Conservation (phyloP, 2,329 filamentous ascomycete genomes). For the Pezicula neosporulosa region DNA sequence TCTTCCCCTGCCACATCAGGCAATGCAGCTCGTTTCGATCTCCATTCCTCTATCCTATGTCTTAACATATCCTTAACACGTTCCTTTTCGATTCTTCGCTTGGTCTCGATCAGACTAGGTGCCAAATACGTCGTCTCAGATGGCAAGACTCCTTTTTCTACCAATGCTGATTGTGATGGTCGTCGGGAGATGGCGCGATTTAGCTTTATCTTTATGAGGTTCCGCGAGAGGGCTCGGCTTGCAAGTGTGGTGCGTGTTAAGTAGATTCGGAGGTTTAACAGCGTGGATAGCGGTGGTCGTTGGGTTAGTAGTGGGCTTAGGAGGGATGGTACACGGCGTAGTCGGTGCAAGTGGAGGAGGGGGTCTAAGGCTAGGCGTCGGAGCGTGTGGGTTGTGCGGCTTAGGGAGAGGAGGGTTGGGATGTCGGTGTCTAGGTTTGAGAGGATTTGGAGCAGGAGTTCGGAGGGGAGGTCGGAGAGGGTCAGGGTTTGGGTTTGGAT, state of each 20-base stretch:
- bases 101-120: conserved; percentile 59
- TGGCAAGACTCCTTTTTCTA: conserved; percentile 62
- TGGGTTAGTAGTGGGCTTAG: conserved; percentile 56
- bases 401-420: conserved; percentile 39
- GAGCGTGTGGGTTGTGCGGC: conserved; percentile 47
- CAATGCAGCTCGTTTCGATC: conserved; percentile 22
- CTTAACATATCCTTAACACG: conserved; percentile 63
- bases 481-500: background rate
- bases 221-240: conserved; percentile 60
- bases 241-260: conserved; percentile 63
- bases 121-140: conserved; percentile 45
- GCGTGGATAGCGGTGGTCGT: conserved; percentile 57
- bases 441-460: conserved; percentile 41
- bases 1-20: conserved; percentile 2
- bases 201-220: conserved; percentile 60
- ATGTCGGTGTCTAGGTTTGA: conserved; percentile 37
- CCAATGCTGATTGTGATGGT: conserved; percentile 56
- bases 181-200: conserved; percentile 57
- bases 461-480: conserved; percentile 19
- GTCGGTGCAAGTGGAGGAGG: conserved; percentile 60
- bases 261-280: conserved; percentile 63
- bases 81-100: conserved; percentile 62
- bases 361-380: conserved; percentile 60
- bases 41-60: conserved; percentile 54
- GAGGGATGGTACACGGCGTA: conserved; percentile 50